phyloP scores from a whole-genome alignment of 176 grass and related monocot species.

The Phoenix dactylifera region DNA sequence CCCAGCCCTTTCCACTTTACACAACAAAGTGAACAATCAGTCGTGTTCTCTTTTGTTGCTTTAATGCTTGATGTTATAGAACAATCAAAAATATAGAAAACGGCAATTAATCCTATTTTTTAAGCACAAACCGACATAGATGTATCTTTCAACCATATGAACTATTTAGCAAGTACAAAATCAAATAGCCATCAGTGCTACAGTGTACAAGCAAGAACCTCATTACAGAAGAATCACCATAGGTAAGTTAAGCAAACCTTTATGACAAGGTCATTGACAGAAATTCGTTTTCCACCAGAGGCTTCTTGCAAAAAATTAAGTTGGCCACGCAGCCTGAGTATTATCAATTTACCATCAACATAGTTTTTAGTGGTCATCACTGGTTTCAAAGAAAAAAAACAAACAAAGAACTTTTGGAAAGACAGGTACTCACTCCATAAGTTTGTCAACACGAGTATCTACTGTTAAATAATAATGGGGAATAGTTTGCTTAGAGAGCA shows the following conservation, averaged over 20 bases:
- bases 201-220: neutral
- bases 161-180: too few species aligned
- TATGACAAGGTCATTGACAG: constrained; percentile 91
- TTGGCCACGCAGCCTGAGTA: constrained; percentile 55
- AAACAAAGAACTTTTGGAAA: neutral
- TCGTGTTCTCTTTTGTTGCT: too few species aligned
- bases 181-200: too few species aligned
- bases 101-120: too few species aligned
- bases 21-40: too few species aligned
- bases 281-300: constrained; percentile 87
- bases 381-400: neutral
- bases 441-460: constrained; percentile 70
- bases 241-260: constrained; percentile 40
- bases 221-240: neutral
- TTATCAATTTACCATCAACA: neutral
- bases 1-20: too few species aligned
- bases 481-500: constrained; percentile 86
- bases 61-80: too few species aligned
- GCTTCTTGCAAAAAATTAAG: constrained; percentile 76
- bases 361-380: too few species aligned
- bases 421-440: constrained; percentile 59
- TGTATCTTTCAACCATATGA: too few species aligned
- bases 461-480: constrained; percentile 96
- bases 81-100: too few species aligned
- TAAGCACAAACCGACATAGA: too few species aligned